phyloP scores from a whole-genome alignment of 768 basidiomycete genomes.

The Lentinula detonsa region DNA sequence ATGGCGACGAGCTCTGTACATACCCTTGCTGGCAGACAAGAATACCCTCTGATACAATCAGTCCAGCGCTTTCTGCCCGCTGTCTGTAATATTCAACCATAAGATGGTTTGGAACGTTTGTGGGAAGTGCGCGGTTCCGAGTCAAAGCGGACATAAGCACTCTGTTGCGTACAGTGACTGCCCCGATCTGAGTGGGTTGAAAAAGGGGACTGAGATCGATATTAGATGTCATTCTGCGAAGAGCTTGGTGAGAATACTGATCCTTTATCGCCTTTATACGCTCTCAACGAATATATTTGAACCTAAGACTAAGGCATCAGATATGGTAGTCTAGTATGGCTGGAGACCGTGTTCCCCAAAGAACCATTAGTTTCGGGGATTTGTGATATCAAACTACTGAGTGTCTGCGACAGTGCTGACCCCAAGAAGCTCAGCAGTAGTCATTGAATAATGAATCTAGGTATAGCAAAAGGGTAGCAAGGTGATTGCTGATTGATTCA shows the following conservation, averaged over 20 bases:
- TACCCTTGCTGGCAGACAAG: slow-evolving; percentile 26
- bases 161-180: slow-evolving; percentile 24
- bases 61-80: slow-evolving; percentile 27
- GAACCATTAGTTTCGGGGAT: too few relatives aligned
- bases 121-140: slow-evolving; percentile 25
- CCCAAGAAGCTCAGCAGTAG: too few relatives aligned
- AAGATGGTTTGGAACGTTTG: slow-evolving; percentile 25
- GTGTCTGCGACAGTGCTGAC: too few relatives aligned
- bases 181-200: slow-evolving; percentile 24
- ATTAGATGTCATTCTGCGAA: not conserved
- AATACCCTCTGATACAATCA: slow-evolving; percentile 26
- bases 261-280: not conserved
- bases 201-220: slow-evolving; percentile 12
- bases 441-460: too few relatives aligned
- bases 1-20: not conserved
- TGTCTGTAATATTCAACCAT: slow-evolving; percentile 33
- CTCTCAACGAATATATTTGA: not conserved
- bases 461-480: too few relatives aligned
- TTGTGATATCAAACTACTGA: too few relatives aligned
- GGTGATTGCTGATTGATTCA: too few relatives aligned
- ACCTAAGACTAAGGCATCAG: not conserved
- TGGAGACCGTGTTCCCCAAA: not conserved
- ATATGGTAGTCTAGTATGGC: not conserved
- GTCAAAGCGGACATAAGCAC: slow-evolving; percentile 30
- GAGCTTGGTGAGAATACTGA: not conserved